A percentile compares a stretch with the other conserved stretches of the same genome.
phyloP scores from a whole-genome alignment of 345 rosid species.

The Eutrema heterophyllum region DNA sequence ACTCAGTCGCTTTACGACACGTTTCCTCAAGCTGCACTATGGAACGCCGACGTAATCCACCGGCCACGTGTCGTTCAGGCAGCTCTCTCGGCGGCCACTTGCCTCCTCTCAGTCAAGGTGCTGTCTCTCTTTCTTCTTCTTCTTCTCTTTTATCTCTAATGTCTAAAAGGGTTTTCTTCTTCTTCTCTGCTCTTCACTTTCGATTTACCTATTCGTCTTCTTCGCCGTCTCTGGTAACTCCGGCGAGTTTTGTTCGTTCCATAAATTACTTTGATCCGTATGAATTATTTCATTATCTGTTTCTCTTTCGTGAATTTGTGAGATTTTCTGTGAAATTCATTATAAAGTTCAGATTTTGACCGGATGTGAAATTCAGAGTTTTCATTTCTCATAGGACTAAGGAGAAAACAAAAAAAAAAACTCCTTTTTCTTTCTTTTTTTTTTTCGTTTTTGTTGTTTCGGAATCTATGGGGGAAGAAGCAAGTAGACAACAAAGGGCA shows the following conservation, averaged over 20 bases:
- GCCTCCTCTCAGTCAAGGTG: slow-evolving; percentile 37
- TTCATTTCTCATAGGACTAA: neutral
- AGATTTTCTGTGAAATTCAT: neutral
- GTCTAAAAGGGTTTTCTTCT: neutral
- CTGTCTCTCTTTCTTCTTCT: slow-evolving; percentile 28
- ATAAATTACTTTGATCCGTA: neutral
- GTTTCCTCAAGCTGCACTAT: slow-evolving; percentile 27
- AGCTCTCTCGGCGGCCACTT: slow-evolving; percentile 60
- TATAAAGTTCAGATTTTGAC: neutral
- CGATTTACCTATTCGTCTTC: neutral
- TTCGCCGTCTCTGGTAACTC: slow-evolving; percentile 13
- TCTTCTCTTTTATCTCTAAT: slow-evolving; percentile 8
- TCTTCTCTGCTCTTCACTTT: neutral
- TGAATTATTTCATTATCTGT: neutral
- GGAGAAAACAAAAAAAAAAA: neutral
- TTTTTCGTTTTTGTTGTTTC: neutral
- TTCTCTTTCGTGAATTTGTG: neutral
- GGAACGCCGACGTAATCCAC: slow-evolving; percentile 36
- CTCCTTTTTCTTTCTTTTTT: neutral
- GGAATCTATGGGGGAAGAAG: slow-evolving; percentile 55
- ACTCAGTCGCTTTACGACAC: slow-evolving; percentile 33
- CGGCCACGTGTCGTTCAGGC: slow-evolving; percentile 60
- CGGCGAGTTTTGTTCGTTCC: slow-evolving; percentile 6
- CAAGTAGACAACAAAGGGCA: slow-evolving; percentile 33
- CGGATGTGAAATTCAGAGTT: slow-evolving; percentile 21